Base-by-base conservation (phyloP, 1,284 basidiomycete species). In the Kalmanozyma brasiliensis region DNA sequence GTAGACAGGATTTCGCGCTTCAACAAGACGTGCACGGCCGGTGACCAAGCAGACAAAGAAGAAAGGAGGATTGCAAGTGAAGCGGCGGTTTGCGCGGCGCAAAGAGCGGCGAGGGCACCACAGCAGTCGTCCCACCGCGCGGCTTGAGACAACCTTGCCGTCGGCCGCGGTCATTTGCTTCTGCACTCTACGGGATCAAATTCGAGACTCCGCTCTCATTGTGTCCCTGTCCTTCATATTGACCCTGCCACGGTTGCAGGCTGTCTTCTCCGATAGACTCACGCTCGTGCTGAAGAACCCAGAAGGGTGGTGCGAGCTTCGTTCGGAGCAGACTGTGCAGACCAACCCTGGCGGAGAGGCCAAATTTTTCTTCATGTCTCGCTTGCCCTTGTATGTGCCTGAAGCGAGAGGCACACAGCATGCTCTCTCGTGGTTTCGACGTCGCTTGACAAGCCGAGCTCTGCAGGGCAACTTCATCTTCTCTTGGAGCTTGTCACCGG, bases 61-160 rank as follows among this genome's bases (percentile, higher is more conserved):
- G 8, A 37, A 29, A 22, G n/a, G 30, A 8, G n/a, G 4, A 20
- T 44, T 26, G 9, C 4, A 22, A 32, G 10, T 14, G 30, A 22
- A 38, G 45, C 49, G 45, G 57, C 57, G 49, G 49, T 48, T 19
- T 35, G 45, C 22, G 35, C 46, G 49, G 49, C 49, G 44, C 44
- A 47, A 30, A 40, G 5, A n/a, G n/a, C n/a, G n/a, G n/a, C n/a
- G n/a, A n/a, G n/a, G n/a, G n/a, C 24, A n/a, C 36, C 7, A 24
- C n/a, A 35, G 17, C 35, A 29, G 43, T 36, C 46, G 44, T 53
- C 20, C 6, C 13, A 36, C 22, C 20, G n/a, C 24, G 53, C 40
- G 41, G 26, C 11, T 11, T 29, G 7, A 6, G 26, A 29, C 26
- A 29, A 7, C 26, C 11, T 11, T 29, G 41, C 55, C 55, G 55